Evolutionary conservation across 2,329 filamentous ascomycete species (phyloP).

Genomic region (Parafenestella ontariensis): DNA sequence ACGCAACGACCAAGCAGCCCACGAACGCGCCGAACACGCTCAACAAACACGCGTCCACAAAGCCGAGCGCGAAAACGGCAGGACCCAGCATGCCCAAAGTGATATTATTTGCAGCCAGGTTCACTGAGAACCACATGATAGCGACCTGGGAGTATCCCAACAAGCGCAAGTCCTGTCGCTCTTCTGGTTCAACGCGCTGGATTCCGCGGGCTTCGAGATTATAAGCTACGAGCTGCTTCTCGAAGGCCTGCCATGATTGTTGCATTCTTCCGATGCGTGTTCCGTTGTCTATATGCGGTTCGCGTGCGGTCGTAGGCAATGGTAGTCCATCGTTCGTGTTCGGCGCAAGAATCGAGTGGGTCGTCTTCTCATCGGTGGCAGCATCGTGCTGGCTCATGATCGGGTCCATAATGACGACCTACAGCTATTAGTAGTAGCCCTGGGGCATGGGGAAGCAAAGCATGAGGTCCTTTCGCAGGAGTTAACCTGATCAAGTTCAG

Average conservation of each 20-base stretch:
- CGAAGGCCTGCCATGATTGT: slow-evolving; percentile 42
- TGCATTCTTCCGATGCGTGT: slow-evolving; percentile 21
- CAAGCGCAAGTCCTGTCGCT: slow-evolving; percentile 60
- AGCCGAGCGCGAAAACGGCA: slow-evolving; percentile 64
- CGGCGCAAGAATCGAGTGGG: slow-evolving; percentile 32
- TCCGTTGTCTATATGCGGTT: not conserved
- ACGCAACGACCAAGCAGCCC: slow-evolving; percentile 63
- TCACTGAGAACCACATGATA: slow-evolving; percentile 68
- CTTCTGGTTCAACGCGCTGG: slow-evolving; percentile 62
- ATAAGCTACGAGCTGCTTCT: slow-evolving; percentile 55
- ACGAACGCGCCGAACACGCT: slow-evolving; percentile 65
- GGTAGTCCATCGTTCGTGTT: slow-evolving; percentile 14
- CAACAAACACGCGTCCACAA: slow-evolving; percentile 63
- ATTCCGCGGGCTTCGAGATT: slow-evolving; percentile 68
- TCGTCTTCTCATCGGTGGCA: slow-evolving; percentile 27
- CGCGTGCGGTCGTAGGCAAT: slow-evolving; percentile 27
- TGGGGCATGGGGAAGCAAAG: slow-evolving; percentile 40
- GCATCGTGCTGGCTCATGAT: slow-evolving; percentile 9
- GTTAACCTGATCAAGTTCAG: slow-evolving; percentile 63
- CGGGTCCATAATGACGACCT: slow-evolving; percentile 40
- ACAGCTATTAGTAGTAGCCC: slow-evolving; percentile 42
- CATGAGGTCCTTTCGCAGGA: slow-evolving; percentile 63
- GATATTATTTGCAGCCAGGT: slow-evolving; percentile 69
- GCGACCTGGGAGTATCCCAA: slow-evolving; percentile 64
- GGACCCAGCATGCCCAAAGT: slow-evolving; percentile 70